Percentiles rank a stretch among this genome's conserved stretches.
These are phyloP conservation scores for Diaporthe sp. DNA, from an alignment of 2,329 filamentous ascomycete species.

Conservation along the genomic window DNA sequence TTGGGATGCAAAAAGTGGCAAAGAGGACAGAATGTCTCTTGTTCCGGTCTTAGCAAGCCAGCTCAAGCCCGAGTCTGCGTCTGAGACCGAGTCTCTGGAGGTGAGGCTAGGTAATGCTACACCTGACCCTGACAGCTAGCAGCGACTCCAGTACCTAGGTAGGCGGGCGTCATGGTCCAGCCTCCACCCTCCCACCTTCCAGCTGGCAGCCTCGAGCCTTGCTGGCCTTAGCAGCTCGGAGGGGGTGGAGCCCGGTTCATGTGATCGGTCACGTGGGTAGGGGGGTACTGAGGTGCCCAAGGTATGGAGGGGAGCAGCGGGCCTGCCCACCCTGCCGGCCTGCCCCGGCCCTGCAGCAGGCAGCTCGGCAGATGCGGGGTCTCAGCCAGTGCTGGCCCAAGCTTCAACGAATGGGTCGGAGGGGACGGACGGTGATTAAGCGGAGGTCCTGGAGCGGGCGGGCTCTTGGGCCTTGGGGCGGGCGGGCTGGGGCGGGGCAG, in stretches of 20 bases:
- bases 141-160: not conserved
- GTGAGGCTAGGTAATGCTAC: conserved; percentile 31
- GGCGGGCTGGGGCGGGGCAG: conserved; percentile 10
- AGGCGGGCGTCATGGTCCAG: conserved; percentile 15
- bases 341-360: not conserved
- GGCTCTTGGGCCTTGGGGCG: not conserved
- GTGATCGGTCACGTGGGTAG: conserved; percentile 20
- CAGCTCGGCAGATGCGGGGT: conserved; percentile 20
- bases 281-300: too few relatives aligned
- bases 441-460: not conserved
- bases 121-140: conserved; percentile 15
- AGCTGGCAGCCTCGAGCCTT: conserved; percentile 11
- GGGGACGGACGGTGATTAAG: not conserved
- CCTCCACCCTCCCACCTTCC: not conserved
- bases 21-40: conserved; percentile 33
- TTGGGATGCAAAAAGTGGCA: not conserved
- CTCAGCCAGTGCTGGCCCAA: conserved; percentile 8
- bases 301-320: too few relatives aligned
- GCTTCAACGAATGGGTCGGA: conserved; percentile 3
- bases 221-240: conserved; percentile 25
- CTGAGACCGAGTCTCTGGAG: not conserved
- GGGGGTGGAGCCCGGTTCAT: not conserved
- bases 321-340: not conserved
- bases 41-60: not conserved
- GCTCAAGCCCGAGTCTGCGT: not conserved